Base-by-base conservation (phyloP, 805 yeast genomes). In the Sugiyamaella lignohabitans region DNA sequence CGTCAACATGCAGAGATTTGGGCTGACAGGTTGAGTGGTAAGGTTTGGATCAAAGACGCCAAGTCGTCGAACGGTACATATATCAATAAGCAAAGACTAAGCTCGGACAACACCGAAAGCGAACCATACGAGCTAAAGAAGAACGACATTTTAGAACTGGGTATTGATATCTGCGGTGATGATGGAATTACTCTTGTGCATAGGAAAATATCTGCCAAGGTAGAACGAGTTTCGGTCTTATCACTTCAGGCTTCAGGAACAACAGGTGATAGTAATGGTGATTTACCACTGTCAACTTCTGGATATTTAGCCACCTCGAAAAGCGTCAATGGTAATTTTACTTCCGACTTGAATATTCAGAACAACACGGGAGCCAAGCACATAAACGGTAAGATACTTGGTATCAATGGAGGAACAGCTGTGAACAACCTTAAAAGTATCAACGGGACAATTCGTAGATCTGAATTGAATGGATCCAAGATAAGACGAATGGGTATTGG, bases 21-120 rank as follows among this genome's bases (percentile, higher is more conserved):
- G 69, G 78, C 88, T 32, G 93, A 86, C 55, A 71, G 78, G 16
- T 63, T 63, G 21, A 66, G 69, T 3, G 88, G 89, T 3, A 75
- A 74, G 49, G 73, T 94, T 18, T 87, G 74, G 72, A 74, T 93
- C 21, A 79, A 82, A 54, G 99, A 93, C 67, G 74, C 88, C 59
- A 87, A 88, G 48, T 84, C 95, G 2, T 84, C 96, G 20, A 93
- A 93, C 65, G 99, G 99, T 6, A 91, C 98, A 0, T 94, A 84
- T 63, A 78, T 93, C 42, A 93, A 93, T 63, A 86, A 81, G 29
- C 71, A 67, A 37, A 80, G 88, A 52, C 72, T 93, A 8, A 75
- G 78, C 36, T 68, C 74, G 14, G 86, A 80, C 35, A 73, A 72
- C 48, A 66, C 69, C 8, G 83, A 79, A 38, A 58, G 65, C 32